Percentiles rank a stretch among this genome's conserved stretches.
Evolutionary conservation across 2,329 filamentous ascomycete genomes (phyloP).

Genomic region (Fonsecaea pedrosoi): DNA sequence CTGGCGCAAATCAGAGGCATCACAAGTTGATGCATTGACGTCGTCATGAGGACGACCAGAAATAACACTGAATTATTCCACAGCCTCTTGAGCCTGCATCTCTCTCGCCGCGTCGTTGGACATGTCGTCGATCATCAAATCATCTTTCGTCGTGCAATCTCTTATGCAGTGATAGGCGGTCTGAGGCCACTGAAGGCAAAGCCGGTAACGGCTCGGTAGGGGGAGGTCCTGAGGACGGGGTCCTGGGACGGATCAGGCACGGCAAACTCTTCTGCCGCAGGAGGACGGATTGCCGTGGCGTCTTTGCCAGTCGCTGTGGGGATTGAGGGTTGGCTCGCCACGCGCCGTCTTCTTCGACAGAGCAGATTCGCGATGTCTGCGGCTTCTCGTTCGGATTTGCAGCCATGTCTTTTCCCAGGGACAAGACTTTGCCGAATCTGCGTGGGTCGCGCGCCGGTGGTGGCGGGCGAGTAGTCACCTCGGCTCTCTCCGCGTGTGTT

Average conservation of each 20-base stretch:
- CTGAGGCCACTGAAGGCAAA: constrained; percentile 21
- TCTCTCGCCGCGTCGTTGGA: background rate
- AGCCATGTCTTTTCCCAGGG: constrained; percentile 7
- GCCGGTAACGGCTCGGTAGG: constrained; percentile 33
- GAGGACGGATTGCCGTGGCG: constrained; percentile 2
- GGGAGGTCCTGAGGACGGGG: constrained; percentile 32
- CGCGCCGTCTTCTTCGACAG: background rate
- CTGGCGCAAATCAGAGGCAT: constrained; percentile 9
- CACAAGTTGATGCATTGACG: constrained; percentile 10
- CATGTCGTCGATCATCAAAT: background rate
- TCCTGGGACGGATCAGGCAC: constrained; percentile 7
- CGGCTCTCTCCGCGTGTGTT: background rate
- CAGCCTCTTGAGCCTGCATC: background rate
- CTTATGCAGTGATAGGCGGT: background rate
- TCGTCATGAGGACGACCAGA: constrained; percentile 14
- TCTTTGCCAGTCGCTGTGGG: constrained; percentile 13
- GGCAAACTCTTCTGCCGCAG: constrained; percentile 34
- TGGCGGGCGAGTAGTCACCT: background rate
- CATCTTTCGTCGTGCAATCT: constrained; percentile 4
- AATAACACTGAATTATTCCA: constrained; percentile 7
- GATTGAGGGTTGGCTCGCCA: background rate
- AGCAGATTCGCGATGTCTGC: constrained; percentile 21
- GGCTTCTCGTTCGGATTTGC: constrained; percentile 11
- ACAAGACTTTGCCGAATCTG: constrained; percentile 5
- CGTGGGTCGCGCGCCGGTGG: constrained; percentile 1